Evolutionary conservation across 1,284 basidiomycete genomes (phyloP), one percentile per base, ranked within the genome.

Genomic region (Fomitopsis palustris): DNA sequence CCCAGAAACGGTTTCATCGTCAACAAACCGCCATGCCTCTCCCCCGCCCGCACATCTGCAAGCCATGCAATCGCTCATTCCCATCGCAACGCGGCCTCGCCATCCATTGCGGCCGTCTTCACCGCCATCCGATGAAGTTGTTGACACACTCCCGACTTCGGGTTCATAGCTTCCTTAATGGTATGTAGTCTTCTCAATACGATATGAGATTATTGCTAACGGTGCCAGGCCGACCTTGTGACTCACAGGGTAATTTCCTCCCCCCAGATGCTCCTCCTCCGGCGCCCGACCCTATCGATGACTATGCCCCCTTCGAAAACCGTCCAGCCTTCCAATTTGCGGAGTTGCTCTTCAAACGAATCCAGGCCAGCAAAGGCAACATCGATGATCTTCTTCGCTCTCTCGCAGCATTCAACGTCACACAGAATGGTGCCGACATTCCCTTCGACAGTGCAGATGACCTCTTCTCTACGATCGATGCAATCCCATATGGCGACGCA

Each of bases 261-360:
- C 42, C 42, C 3, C 42, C 21, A 23, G 42, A 21, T 4, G 8
- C 42, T 8, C 42, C 42, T 4, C 42, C 42, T 8, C 14, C 19
- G 5, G 6, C n/a, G 10, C 19, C 3, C 7, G 21, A 23, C 3
- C 21, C 42, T 21, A 2, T 43, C 21, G 14, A 21, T 23, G 19
- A 10, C 31, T 53, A 23, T n/a, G 16, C 2, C 9, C 52, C 52
- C 1, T 53, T 37, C 21, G 21, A 37, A 17, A 21, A 38, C 23
- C 56, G 59, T 2, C 29, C 56, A 2, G 37, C 59, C 12, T 67
- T 65, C 35, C 57, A 67, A 47, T 35, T 56, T 5, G 62, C 64
- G 0, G 62, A 67, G 12, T 57, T 67, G 23, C 29, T 61, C 2
- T 66, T 49, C 45, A 53, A 42, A 10, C 33, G 38, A 8, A 35